These are phyloP conservation scores for Hypoxylon sp. DNA, from an alignment of 2,329 filamentous ascomycete genomes.

Conservation along the genomic window DNA sequence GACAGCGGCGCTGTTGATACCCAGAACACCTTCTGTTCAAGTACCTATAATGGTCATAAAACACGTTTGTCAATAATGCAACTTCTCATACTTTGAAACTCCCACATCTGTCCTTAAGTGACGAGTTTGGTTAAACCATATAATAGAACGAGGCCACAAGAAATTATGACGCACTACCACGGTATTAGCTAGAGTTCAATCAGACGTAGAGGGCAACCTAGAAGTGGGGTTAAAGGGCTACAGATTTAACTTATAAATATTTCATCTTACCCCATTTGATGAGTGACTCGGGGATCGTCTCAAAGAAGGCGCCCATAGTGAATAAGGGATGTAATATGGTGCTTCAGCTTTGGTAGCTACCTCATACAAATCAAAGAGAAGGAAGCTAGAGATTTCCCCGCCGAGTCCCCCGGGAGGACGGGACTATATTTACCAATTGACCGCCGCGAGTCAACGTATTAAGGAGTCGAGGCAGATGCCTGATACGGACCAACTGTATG, in stretches of 20 bases:
- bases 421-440: conserved; percentile 4
- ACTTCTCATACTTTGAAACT: neutral
- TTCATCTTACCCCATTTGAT: neutral
- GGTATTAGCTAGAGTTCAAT: neutral
- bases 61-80: neutral
- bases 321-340: neutral
- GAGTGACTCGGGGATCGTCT: conserved; percentile 47
- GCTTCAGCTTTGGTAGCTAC: neutral
- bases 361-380: neutral
- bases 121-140: neutral
- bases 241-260: neutral
- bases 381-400: neutral
- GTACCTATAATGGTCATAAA: conserved; percentile 63
- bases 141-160: neutral
- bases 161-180: neutral
- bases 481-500: neutral
- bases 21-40: conserved; percentile 79
- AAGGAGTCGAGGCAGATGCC: neutral
- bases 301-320: conserved; percentile 51
- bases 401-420: neutral
- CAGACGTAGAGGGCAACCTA: neutral
- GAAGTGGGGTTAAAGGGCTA: neutral
- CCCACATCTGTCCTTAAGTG: neutral
- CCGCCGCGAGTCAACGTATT: neutral
- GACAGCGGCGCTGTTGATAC: conserved; percentile 77